Conservation (phyloP, 495 filamentous ascomycete species). For the Immersiella caudata region DNA sequence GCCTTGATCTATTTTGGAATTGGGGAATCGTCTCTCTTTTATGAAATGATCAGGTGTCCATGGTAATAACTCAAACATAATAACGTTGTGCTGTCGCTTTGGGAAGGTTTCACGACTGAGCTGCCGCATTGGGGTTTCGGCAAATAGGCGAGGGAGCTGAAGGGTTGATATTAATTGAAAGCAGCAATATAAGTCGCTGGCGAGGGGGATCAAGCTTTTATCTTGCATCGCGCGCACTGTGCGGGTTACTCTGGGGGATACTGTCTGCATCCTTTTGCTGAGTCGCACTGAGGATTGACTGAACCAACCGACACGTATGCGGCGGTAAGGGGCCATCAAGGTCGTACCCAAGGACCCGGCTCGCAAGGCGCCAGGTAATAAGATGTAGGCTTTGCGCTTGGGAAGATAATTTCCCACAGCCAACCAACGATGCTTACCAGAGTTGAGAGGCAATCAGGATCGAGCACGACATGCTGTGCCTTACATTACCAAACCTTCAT, state of each 20-base stretch:
- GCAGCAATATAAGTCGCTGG: neutral
- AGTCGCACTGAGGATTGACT: too few relatives aligned
- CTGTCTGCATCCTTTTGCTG: too few relatives aligned
- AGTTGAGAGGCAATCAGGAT: neutral
- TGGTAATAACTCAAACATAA: neutral
- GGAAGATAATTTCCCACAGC: neutral
- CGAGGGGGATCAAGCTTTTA: neutral
- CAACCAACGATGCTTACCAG: neutral
- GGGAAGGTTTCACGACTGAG: neutral
- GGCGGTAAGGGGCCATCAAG: too few relatives aligned
- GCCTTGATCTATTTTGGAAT: neutral
- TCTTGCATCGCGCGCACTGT: neutral
- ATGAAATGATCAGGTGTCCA: neutral
- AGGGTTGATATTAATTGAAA: neutral
- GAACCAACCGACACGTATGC: too few relatives aligned
- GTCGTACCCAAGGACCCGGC: neutral
- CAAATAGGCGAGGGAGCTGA: neutral
- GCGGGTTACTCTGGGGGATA: neutral
- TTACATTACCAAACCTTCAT: neutral
- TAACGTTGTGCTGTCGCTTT: neutral
- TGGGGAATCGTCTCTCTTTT: neutral
- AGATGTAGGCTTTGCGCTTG: neutral
- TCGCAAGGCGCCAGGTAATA: neutral
- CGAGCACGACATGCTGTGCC: neutral
- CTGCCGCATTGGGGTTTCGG: neutral